Evolutionary conservation across 768 basidiomycete genomes (phyloP).

Genomic region (Lactarius deliciosus): DNA sequence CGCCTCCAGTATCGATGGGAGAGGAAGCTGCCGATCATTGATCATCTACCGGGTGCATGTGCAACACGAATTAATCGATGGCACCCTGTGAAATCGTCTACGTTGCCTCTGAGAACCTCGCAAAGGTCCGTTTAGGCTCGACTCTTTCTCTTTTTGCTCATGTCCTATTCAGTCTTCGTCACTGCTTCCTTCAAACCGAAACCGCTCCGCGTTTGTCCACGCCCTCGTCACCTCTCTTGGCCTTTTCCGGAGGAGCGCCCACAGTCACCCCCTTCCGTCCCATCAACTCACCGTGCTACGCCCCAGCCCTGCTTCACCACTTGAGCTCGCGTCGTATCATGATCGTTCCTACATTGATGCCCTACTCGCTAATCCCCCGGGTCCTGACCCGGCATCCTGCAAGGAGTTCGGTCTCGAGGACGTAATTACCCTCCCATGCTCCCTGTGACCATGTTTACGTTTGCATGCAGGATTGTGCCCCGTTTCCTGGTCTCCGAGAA

Average conservation of each 20-base stretch:
- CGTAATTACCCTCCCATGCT: constrained; percentile 37
- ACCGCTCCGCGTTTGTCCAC: constrained; percentile 35
- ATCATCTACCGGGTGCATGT: too few relatives aligned
- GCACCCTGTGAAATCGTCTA: constrained; percentile 41
- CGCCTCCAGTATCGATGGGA: neutral
- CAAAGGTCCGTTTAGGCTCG: constrained; percentile 40
- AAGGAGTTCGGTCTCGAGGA: constrained; percentile 60
- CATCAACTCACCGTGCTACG: constrained; percentile 16
- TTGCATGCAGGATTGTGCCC: constrained; percentile 70
- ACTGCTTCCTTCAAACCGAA: constrained; percentile 35
- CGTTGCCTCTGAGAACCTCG: constrained; percentile 57
- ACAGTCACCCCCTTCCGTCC: neutral
- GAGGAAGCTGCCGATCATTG: neutral
- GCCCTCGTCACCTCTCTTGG: constrained; percentile 31
- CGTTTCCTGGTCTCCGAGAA: constrained; percentile 63
- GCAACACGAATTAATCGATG: constrained; percentile 1
- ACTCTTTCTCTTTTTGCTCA: neutral
- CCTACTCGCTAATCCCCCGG: constrained; percentile 14
- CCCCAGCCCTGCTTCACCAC: constrained; percentile 10
- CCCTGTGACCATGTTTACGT: neutral
- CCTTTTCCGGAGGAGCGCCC: constrained; percentile 20
- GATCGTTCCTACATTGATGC: constrained; percentile 23
- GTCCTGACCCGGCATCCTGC: constrained; percentile 27
- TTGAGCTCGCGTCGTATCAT: constrained; percentile 25
- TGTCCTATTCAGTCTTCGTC: constrained; percentile 30